Base-by-base conservation (phyloP, 1,139 yeast species). In the Suhomyces ambrosiae region DNA sequence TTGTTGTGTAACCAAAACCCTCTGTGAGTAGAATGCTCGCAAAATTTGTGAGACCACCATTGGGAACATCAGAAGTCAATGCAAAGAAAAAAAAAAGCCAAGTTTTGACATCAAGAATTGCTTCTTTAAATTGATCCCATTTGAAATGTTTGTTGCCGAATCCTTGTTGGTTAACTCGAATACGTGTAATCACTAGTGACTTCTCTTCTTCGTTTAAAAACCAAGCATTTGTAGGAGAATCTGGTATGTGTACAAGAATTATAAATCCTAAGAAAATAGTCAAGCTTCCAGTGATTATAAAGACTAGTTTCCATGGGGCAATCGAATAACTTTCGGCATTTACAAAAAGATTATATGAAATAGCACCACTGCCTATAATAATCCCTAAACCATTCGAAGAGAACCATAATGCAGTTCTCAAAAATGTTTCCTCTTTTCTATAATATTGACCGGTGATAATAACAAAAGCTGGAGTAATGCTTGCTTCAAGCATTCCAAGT, bases 361-460 rank as follows among this genome's bases (percentile, higher is more conserved):
- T 68, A 3, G 73, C 65, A 37, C 79, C 77, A 27, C 40, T 38
- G 25, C 83, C 84, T 13, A 78, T 42, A 13, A 79, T 64, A 9
- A 68, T 63, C 42, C 82, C 82, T 14, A 75, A 48, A 18, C 82
- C 82, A 42, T 71, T 67, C 48, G 65, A 71, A 13, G 74, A 68
- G 45, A 73, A 73, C 80, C 78, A 79, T 43, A 68, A 52, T 23
- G 66, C 65, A 35, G 70, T 62, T 50, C 82, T 68, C 34, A 67
- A 56, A 43, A 68, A 75, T 38, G 65, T 79, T 54, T 75, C 82
- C 26, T 64, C 74, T 48, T 61, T 65, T 32, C 65, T 72, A 57
- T 76, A 79, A 71, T 77, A 80, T 53, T 74, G 78, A 16, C 76
- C 64, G 7, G 82, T 76, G 29, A 80, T 60, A 31, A 76, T 63